Evolutionary conservation across 176 grass and related monocot genomes (phyloP).

Genomic region (Zoysia pacifica): DNA sequence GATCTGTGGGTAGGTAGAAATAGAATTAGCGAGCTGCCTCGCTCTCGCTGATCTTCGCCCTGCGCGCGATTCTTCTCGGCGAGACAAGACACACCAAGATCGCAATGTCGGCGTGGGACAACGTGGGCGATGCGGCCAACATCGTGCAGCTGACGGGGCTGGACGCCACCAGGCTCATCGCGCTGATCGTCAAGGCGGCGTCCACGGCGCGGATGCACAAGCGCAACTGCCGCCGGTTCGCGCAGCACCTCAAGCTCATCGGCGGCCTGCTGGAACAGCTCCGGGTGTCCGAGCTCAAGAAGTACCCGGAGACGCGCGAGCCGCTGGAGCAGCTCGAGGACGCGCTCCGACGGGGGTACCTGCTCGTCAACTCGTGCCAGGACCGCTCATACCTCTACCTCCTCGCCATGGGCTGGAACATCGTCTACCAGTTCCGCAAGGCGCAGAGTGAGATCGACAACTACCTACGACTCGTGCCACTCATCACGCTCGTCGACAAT

Average conservation of each 20-base stretch:
- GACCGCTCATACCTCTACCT: conserved; percentile 85
- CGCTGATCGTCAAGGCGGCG: conserved; percentile 69
- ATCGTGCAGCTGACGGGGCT: conserved; percentile 77
- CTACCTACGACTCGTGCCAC: conserved; percentile 81
- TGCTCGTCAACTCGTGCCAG: conserved; percentile 79
- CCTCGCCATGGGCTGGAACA: conserved; percentile 90
- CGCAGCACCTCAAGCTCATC: conserved; percentile 79
- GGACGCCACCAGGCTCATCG: conserved; percentile 70
- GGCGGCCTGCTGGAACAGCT: conserved; percentile 74
- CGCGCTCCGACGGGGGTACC: conserved; percentile 56
- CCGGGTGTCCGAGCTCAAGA: conserved; percentile 78
- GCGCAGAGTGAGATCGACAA: conserved; percentile 94
- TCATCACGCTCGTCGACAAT: conserved; percentile 92
- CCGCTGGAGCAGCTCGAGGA: conserved; percentile 90
- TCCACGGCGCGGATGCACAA: conserved; percentile 81
- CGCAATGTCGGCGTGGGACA: conserved; percentile 62
- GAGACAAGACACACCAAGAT: too few species aligned
- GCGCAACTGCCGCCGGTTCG: conserved; percentile 78
- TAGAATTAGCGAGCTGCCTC: neutral
- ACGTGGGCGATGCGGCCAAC: conserved; percentile 55
- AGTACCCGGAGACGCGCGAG: conserved; percentile 93
- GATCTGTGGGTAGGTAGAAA: neutral
- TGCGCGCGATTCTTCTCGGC: neutral
- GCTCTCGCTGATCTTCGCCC: neutral
- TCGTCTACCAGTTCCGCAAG: conserved; percentile 82